Conservation (phyloP, 148 eudicot species). For the Rhododendron kiyosumense region DNA sequence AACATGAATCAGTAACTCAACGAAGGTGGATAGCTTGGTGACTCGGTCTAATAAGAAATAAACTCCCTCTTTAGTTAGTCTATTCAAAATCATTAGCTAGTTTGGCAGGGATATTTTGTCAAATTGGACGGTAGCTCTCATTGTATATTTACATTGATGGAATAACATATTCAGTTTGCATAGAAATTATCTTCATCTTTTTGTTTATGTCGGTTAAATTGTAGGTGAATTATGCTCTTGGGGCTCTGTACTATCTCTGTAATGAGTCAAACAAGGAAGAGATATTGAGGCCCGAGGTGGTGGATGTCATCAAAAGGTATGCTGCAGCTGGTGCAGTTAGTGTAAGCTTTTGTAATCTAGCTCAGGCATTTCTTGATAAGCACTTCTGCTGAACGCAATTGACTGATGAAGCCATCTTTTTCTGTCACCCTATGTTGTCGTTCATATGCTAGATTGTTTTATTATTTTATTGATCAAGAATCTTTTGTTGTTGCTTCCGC, state of each 20-base stretch:
- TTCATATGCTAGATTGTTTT: background rate
- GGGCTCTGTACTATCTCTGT: conserved; percentile 27
- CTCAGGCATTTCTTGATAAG: conserved; percentile 25
- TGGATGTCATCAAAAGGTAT: conserved; percentile 22
- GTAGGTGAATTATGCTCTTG: conserved; percentile 28
- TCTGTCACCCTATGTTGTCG: background rate
- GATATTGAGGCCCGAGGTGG: conserved; percentile 24
- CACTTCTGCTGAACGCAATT: conserved; percentile 6
- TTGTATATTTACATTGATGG: background rate
- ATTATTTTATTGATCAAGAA: background rate
- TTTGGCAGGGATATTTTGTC: background rate
- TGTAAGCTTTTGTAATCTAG: conserved; percentile 23
- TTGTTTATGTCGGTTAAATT: background rate
- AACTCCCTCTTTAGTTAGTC: background rate
- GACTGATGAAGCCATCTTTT: background rate
- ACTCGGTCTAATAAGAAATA: background rate
- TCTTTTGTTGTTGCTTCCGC: background rate
- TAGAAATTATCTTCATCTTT: background rate
- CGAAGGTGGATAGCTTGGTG: background rate
- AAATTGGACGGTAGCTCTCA: background rate
- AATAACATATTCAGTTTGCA: background rate
- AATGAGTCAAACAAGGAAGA: conserved; percentile 22
- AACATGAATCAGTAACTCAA: background rate
- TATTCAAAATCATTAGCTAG: background rate
- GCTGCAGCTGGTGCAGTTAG: conserved; percentile 24